Percentiles rank a stretch among this genome's conserved stretches.
Conservation (phyloP, 2,329 filamentous ascomycete species). For the Furcasterigmium sp. region DNA sequence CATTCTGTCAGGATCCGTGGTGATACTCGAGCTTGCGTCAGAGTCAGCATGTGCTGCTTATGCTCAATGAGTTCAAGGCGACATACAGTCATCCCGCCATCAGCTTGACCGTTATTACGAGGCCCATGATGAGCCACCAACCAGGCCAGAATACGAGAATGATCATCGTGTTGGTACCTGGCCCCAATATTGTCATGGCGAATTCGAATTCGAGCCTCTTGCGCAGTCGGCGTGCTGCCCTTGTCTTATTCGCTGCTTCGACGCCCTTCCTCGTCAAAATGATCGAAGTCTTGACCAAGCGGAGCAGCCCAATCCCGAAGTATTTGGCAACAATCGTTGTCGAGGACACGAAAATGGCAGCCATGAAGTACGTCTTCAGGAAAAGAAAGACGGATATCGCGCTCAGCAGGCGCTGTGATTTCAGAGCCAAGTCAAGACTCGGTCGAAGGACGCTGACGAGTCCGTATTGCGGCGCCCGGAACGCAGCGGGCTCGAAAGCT, state of each 20-base stretch:
- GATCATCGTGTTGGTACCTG: conserved; percentile 40
- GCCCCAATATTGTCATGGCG: conserved; percentile 43
- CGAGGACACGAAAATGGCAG: conserved; percentile 19
- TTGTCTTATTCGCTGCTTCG: conserved; percentile 30
- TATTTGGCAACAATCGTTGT: conserved; percentile 21
- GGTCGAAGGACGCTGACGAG: conserved; percentile 26
- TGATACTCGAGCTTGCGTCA: no score
- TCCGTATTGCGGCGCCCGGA: conserved; percentile 21
- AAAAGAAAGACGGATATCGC: conserved; percentile 23
- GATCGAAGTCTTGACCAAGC: conserved; percentile 17
- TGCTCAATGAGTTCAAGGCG: no score
- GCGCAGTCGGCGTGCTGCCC: conserved; percentile 26
- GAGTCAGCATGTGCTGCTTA: no score
- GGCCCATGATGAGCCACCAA: conserved; percentile 41
- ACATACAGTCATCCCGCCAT: conserved; percentile 24
- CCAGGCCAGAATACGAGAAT: conserved; percentile 53
- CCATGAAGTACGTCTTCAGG: conserved; percentile 23
- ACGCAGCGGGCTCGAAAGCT: conserved; percentile 11
- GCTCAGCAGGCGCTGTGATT: conserved; percentile 27
- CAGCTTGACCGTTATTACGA: conserved; percentile 26
- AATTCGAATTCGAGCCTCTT: conserved; percentile 48
- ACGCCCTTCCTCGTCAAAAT: conserved; percentile 14
- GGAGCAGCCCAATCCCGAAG: conserved; percentile 20
- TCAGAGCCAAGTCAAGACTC: conserved; percentile 25
- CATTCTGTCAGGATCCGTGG: no score